Evolutionary conservation across 2,329 filamentous ascomycete genomes (phyloP).

Genomic region (Phoma sp.): DNA sequence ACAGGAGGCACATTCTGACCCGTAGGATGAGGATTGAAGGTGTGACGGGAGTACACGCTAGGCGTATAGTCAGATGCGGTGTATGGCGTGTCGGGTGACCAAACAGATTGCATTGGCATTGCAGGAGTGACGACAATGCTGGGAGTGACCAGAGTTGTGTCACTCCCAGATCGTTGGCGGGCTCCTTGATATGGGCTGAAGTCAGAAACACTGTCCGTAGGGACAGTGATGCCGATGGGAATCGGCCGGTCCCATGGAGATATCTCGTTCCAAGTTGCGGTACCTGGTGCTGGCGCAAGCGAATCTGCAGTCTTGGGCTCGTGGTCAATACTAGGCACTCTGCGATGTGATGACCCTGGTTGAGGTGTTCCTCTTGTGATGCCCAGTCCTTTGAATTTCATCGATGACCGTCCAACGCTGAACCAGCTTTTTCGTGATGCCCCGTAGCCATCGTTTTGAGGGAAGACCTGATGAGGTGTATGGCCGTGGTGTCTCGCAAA

Average conservation of each 20-base stretch:
- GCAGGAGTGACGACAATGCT: conserved; percentile 62
- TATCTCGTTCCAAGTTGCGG: conserved; percentile 55
- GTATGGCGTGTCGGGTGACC: conserved; percentile 64
- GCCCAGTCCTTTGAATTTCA: conserved; percentile 41
- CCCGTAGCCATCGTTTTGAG: conserved; percentile 39
- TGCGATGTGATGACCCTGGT: conserved; percentile 26
- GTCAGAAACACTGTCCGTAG: conserved; percentile 58
- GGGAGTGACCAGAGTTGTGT: conserved; percentile 51
- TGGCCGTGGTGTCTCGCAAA: conserved; percentile 58
- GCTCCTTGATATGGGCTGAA: conserved; percentile 40
- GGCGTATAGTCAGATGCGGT: conserved; percentile 63
- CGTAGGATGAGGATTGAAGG: conserved; percentile 44
- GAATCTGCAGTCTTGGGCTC: conserved; percentile 40
- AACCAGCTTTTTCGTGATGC: conserved; percentile 40
- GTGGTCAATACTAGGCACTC: conserved; percentile 22
- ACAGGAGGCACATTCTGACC: conserved; percentile 59
- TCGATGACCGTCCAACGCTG: conserved; percentile 33
- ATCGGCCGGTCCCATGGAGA: conserved; percentile 75
- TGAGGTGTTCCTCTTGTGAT: conserved; percentile 45
- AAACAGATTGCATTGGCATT: conserved; percentile 58
- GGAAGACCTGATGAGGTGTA: conserved; percentile 55
- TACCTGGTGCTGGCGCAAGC: conserved; percentile 36
- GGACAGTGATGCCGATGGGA: conserved; percentile 72
- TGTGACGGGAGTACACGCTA: conserved; percentile 67
- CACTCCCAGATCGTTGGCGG: conserved; percentile 47